Conservation (phyloP, 257 asterid genomes). For the Solanum boliviense region DNA sequence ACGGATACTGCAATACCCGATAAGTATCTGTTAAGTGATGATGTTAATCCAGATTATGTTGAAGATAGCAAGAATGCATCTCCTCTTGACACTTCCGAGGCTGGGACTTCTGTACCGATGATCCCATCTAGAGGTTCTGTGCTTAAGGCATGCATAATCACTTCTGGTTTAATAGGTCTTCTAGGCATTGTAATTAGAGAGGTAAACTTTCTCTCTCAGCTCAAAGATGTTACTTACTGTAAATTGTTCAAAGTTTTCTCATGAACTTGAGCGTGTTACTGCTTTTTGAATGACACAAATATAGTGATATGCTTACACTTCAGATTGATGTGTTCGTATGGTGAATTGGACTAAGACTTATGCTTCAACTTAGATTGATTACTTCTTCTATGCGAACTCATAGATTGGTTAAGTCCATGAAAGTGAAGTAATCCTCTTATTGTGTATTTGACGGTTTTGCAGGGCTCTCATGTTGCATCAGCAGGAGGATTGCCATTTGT, state of each 20-base stretch:
- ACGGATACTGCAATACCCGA: constrained; percentile 12
- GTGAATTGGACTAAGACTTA: neutral
- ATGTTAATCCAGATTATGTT: constrained; percentile 11
- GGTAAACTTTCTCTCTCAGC: constrained; percentile 25
- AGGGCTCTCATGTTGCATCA: constrained; percentile 71
- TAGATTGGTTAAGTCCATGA: neutral
- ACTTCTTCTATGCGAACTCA: neutral
- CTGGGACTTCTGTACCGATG: constrained; percentile 1
- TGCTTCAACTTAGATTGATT: neutral
- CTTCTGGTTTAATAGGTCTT: constrained; percentile 53
- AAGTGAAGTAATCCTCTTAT: neutral
- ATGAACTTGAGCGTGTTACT: neutral
- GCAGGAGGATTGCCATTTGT: constrained; percentile 52
- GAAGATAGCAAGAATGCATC: constrained; percentile 13
- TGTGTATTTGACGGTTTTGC: constrained; percentile 14
- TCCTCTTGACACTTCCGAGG: constrained; percentile 15
- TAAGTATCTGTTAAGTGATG: constrained; percentile 17
- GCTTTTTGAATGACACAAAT: neutral
- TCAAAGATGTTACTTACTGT: neutral
- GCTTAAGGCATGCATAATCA: constrained; percentile 69
- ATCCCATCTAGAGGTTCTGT: constrained; percentile 60
- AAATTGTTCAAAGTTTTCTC: neutral
- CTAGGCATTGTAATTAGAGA: constrained; percentile 59
- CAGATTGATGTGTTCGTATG: neutral
- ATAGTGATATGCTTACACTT: neutral